A percentile compares a stretch with the other conserved stretches of the same genome.
Evolutionary conservation across 169 alveolate species (phyloP).

Genomic region (Miamiensis avidus): DNA sequence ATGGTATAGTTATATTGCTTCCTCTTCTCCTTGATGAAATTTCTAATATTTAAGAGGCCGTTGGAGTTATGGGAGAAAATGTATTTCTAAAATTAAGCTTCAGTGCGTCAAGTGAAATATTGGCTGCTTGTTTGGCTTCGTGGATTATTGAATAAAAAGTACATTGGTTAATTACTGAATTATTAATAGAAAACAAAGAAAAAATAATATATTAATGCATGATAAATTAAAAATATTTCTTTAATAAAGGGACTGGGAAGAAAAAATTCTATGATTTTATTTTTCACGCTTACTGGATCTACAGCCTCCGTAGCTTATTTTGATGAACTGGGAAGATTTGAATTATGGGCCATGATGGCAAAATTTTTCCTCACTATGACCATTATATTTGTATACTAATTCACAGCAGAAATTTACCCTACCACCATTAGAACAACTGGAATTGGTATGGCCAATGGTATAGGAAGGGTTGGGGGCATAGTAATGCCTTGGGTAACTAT

Average conservation of each 20-base stretch:
- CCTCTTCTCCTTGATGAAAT: conserved; percentile 33
- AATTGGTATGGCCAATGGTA: conserved; percentile 47
- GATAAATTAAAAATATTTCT: no score
- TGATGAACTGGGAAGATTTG: conserved; percentile 25
- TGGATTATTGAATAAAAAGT: conserved; percentile 14
- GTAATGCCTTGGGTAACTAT: conserved; percentile 37
- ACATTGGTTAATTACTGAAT: no score
- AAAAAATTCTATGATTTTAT: conserved; percentile 39
- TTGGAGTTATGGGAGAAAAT: conserved; percentile 12
- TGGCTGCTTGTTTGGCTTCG: conserved; percentile 34
- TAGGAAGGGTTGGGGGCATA: conserved; percentile 39
- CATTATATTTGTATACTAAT: conserved; percentile 33
- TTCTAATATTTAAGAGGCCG: background rate
- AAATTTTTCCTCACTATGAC: conserved; percentile 48
- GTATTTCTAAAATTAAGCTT: conserved; percentile 25
- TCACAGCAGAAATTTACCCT: conserved; percentile 47
- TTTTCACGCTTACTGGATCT: conserved; percentile 11
- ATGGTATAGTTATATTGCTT: conserved; percentile 36
- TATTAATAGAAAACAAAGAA: no score
- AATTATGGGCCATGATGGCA: conserved; percentile 43
- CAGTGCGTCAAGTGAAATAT: conserved; percentile 31
- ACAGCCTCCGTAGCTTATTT: conserved; percentile 2
- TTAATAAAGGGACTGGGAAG: conserved; percentile 34
- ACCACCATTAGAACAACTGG: conserved; percentile 48
- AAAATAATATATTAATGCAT: no score